Base-by-base conservation (phyloP, 805 yeast species). In the Saccharomycopsis olivae region DNA sequence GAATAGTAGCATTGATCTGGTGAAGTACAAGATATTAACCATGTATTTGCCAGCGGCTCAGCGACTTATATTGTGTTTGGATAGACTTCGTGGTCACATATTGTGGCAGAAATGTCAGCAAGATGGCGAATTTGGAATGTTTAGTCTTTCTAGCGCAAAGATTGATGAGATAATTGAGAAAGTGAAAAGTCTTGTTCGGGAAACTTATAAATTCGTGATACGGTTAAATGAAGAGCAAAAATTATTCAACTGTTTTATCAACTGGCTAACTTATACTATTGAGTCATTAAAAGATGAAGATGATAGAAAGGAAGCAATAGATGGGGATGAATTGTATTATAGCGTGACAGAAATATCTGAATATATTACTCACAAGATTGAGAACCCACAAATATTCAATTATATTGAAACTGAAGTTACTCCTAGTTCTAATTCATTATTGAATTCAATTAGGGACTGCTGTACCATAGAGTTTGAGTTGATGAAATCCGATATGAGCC, bases 21-120 rank as follows among this genome's bases (percentile, higher is more conserved):
- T 69, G 1, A 58, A 75, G 39, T 68, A 72, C 40, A 54, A 61
- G 0, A 47, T 73, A 1, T 69, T 71, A 40, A 61, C 71, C 31
- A 67, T 69, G 29, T 43, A 77, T 16, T 60, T 78, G 5, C 75
- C 80, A 3, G 65, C 76, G 0, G 53, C 69, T 18, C 86, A 81
- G 44, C 66, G 77, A 40, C 47, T 75, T 24, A 56, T 79, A 2
- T 53, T 75, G 0, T 51, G 69, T 13, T 48, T 75, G 2, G 59
- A 59, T n/a, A 58, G 62, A 4, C 47, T 76, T 11, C 56, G 56
- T 28, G 66, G 75, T 2, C 72, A 67, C 51, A 50, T 14, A 49
- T 52, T 15, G 23, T 11, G 21, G 20, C 4, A n/a, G 27, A 16
- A 29, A 29, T 9, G 15, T 33, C 19, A 17, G 21, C 4, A 17